Evolutionary conservation across 192 early-diverging fungal species (phyloP), one percentile per base, ranked within the genome.

Genomic region (Chytriomyces sp.): DNA sequence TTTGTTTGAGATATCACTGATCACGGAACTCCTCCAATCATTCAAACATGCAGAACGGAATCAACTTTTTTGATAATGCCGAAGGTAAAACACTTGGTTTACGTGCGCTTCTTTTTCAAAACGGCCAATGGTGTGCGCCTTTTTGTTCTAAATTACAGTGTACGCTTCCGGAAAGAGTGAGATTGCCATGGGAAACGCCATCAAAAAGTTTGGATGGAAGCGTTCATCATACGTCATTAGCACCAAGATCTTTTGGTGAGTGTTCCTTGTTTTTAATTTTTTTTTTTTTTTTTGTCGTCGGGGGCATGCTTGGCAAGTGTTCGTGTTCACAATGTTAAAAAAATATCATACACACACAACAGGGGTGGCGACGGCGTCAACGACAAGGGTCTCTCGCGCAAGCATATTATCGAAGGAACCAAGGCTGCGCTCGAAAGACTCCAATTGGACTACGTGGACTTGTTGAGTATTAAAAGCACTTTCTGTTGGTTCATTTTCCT

Each of bases 361-460:
- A n/a, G n/a, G n/a, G 73, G 59, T 50, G 61, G 61, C 6, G 73
- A 75, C 5, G 71, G 92, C 0, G 89, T 89, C 45, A 96, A 96
- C 81, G 93, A 94, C 59, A 87, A 88, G 47, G 94, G 94, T 6
- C 82, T 96, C 26, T 94, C 93, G 1, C 86, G 93, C 64, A 96
- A 96, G 75, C 93, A 96, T 81, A 90, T 95, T 45, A 84, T 94
- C 72, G 93, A 95, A 67, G 94, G 94, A 84, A 93, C 92, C 0
- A 92, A 86, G 23, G 82, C 93, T 45, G 89, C 88, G 61, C 87
- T 75, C 45, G 63, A 64, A 18, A 61, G 94, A 11, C 82, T 94
- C 45, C 85, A 91, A 62, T 77, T 94, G 64, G 91, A 91, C 47
- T 91, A 94, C 84, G 91, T 92, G 10, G 89, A 62, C 23, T 63